Base-by-base conservation (phyloP, 768 basidiomycete species). In the Collybiopsis luxurians region DNA sequence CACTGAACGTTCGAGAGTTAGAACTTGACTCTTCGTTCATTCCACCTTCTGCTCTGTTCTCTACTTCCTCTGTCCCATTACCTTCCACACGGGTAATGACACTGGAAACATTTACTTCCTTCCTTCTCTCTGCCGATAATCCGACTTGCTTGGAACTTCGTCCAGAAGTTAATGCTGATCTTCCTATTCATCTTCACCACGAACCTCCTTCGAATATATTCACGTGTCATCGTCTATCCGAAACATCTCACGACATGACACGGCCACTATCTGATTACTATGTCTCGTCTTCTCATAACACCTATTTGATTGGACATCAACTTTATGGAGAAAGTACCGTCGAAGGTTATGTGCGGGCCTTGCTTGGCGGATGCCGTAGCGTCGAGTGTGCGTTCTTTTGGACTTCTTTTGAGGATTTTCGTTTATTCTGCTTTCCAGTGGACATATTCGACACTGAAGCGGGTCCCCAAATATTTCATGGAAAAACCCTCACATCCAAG, bases 341-440 rank as follows among this genome's bases (percentile, higher is more conserved):
- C 26, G 95, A 97, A 65, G 85, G 96, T 0, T 98, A 98, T 67
- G 94, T 98, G 55, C 79, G 96, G 0, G 95, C 95, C 1, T 74
- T 98, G 39, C 76, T 97, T 40, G 90, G 90, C 49, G 84, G 92
- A 34, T 96, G 95, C 67, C 82, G 95, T n/a, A 93, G 90, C 55
- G 95, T 98, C 27, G 95, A 98, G 71, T 70, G 95, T 95, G 63
- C 61, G 89, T 80, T 43, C 50, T 52, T 28, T 44, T 31, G 42
- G 42, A 4, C 28, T 24, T 4, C 26, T 36, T 12, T 24, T 51
- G 27, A 17, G 0, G 30, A 43, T 17, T 57, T 15, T 6, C 59
- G 13, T 28, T 28, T 44, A 15, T 26, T 26, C 19, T 51, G 48
- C 19, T 5, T 7, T 54, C 28, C 38, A 98, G 95, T 98, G 64